Evolutionary conservation across 148 eudicot genomes (phyloP).

Genomic region (Camellia granthamiana): DNA sequence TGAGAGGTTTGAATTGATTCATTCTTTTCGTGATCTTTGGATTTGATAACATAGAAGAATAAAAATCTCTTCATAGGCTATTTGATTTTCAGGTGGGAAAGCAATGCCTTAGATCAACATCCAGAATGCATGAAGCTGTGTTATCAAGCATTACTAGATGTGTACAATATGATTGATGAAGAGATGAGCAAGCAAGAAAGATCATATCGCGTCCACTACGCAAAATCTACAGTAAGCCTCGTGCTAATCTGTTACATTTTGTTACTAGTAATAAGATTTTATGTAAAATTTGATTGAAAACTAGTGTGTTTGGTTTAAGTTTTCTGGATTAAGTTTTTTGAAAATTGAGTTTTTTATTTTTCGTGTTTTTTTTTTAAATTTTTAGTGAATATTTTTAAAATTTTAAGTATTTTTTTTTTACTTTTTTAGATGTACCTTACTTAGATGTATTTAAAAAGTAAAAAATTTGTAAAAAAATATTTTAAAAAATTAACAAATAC

Average conservation of each 20-base stretch:
- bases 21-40: neutral
- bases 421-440: no score
- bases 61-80: neutral
- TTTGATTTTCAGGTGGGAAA: slow-evolving; percentile 43
- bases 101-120: slow-evolving; percentile 25
- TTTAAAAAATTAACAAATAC: no score
- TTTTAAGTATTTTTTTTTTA: no score
- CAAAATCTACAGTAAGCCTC: slow-evolving; percentile 30
- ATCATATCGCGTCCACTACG: slow-evolving; percentile 21
- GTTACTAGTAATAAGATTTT: neutral
- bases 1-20: slow-evolving; percentile 25
- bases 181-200: slow-evolving; percentile 32
- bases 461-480: no score
- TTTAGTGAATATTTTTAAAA: no score
- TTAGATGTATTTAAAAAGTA: no score
- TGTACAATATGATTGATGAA: slow-evolving; percentile 36
- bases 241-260: neutral
- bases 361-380: no score
- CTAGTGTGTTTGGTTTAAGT: no score
- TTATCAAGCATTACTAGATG: slow-evolving; percentile 28
- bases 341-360: no score
- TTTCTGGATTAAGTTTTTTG: no score
- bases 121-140: slow-evolving; percentile 36
- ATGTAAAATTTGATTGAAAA: no score
- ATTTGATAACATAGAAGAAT: neutral